A percentile compares a stretch with the other conserved stretches of the same genome.
Conservation (phyloP, 306 rosid genomes). For the Castanospermum australe region DNA sequence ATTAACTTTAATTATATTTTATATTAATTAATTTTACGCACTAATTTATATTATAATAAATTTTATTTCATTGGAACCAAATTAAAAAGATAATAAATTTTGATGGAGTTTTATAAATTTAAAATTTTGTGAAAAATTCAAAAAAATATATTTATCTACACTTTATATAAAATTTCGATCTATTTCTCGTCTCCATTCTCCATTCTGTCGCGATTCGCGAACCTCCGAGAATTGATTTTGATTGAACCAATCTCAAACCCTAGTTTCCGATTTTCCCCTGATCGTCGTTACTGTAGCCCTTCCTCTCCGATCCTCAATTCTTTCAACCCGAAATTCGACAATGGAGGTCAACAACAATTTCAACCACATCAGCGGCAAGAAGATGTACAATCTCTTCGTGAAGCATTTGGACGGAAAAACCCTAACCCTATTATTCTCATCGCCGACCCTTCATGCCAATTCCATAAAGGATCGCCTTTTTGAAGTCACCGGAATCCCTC, state of each 20-base stretch:
- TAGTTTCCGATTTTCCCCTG: conserved; percentile 2
- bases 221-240: too few species aligned
- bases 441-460: conserved; percentile 43
- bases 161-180: too few species aligned
- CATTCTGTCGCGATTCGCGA: background rate
- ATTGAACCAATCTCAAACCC: conserved; percentile 18
- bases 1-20: too few species aligned
- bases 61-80: too few species aligned
- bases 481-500: conserved; percentile 67
- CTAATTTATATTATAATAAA: too few species aligned
- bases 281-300: background rate
- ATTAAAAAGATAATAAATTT: too few species aligned
- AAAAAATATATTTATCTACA: too few species aligned
- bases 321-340: background rate
- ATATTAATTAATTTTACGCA: too few species aligned
- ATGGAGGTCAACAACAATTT: conserved; percentile 46
- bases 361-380: background rate
- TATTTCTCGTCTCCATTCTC: too few species aligned
- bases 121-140: too few species aligned
- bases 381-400: conserved; percentile 71
- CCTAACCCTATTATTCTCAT: conserved; percentile 63
- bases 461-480: conserved; percentile 61
- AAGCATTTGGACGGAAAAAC: conserved; percentile 80
- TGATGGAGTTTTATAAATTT: too few species aligned
- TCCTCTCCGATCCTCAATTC: background rate